A percentile compares a stretch with the other conserved stretches of the same genome.
phyloP scores from a whole-genome alignment of 176 grass and related monocot species.

The Pharus latifolius region DNA sequence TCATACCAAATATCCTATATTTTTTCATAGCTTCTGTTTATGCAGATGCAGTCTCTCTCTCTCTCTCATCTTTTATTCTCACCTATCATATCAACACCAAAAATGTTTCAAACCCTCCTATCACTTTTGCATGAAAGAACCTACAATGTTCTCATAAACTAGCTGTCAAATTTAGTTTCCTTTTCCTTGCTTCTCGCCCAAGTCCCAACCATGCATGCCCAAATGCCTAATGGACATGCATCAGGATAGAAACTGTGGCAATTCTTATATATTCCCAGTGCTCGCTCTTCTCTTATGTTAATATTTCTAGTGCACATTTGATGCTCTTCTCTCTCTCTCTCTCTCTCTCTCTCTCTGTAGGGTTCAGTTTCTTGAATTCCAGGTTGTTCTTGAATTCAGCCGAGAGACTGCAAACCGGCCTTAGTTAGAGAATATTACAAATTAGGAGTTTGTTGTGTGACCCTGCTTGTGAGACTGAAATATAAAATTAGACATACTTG shows the following conservation, averaged over 20 bases:
- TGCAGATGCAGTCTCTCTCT: background rate
- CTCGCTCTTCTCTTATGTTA: conserved; percentile 14
- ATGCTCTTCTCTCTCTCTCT: background rate
- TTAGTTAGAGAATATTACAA: too few relatives aligned
- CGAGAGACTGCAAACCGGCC: too few relatives aligned
- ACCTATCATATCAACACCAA: background rate
- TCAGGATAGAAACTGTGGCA: background rate
- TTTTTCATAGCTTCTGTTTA: background rate
- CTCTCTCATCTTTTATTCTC: background rate
- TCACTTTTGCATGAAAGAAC: background rate
- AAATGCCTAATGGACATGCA: conserved; percentile 10
- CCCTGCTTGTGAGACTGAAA: too few relatives aligned
- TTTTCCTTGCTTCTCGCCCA: conserved; percentile 17
- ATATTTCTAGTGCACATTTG: background rate
- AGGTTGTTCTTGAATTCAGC: too few relatives aligned
- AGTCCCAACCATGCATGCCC: background rate
- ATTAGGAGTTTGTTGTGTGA: too few relatives aligned
- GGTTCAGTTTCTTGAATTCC: too few relatives aligned
- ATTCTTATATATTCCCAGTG: conserved; percentile 8
- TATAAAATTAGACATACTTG: too few relatives aligned
- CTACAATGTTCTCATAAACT: conserved; percentile 17
- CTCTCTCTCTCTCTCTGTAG: background rate
- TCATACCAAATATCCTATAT: background rate
- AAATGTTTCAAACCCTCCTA: background rate
- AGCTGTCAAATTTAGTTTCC: conserved; percentile 31